phyloP scores from a whole-genome alignment of 192 early-diverging fungal species.

The Coemansia sp. region DNA sequence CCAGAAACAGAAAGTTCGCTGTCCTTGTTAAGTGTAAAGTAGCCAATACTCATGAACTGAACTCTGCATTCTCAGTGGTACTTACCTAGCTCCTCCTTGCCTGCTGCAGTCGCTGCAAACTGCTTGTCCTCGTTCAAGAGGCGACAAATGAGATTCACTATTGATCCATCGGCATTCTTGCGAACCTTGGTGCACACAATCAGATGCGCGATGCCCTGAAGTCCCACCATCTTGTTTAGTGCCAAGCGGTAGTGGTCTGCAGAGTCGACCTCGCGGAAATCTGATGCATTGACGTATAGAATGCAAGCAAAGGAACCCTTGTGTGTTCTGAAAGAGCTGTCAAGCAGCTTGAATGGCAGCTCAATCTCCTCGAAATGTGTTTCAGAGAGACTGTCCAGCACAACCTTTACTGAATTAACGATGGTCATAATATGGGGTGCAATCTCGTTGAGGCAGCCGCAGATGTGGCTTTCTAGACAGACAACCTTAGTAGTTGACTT shows the following conservation, averaged over 20 bases:
- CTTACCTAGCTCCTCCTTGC: constrained; percentile 59
- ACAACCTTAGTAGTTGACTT: constrained; percentile 79
- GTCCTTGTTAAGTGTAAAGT: constrained; percentile 97
- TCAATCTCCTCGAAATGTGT: constrained; percentile 76
- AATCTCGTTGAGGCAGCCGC: constrained; percentile 89
- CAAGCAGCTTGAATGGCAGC: constrained; percentile 88
- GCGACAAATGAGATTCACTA: constrained; percentile 76
- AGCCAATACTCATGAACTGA: constrained; percentile 96
- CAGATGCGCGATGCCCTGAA: constrained; percentile 83
- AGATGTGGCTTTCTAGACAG: constrained; percentile 91
- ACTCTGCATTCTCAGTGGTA: constrained; percentile 79
- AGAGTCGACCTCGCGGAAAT: constrained; percentile 66
- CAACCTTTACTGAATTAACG: constrained; percentile 84
- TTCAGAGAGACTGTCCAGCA: constrained; percentile 86
- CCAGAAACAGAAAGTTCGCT: constrained; percentile 62
- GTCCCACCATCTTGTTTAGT: constrained; percentile 90
- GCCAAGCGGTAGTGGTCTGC: constrained; percentile 95
- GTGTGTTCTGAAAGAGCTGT: constrained; percentile 82
- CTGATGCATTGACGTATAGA: constrained; percentile 84
- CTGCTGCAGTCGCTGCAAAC: constrained; percentile 33
- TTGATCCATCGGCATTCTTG: constrained; percentile 75
- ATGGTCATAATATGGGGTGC: constrained; percentile 93
- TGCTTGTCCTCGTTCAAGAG: constrained; percentile 72
- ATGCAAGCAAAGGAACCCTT: constrained; percentile 85
- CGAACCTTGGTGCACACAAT: constrained; percentile 82